Base-by-base conservation (phyloP, 2,329 filamentous ascomycete species). In the Neofusicoccum parvum region DNA sequence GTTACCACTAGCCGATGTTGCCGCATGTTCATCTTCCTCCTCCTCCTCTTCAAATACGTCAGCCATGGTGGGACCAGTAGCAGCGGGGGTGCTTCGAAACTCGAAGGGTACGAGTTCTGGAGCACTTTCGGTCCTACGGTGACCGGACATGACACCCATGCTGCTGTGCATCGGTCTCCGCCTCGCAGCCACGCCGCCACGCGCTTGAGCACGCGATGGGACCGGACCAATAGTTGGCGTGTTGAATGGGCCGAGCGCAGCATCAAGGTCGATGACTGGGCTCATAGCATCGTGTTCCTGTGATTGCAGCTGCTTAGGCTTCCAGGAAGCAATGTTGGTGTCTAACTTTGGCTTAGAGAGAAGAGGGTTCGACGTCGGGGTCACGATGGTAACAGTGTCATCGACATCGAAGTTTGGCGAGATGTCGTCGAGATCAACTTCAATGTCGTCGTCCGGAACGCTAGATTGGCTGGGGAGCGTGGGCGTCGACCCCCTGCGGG, bases 231-330 rank as follows among this genome's bases (percentile, higher is more conserved):
- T 81, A 66, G 88, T 81, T 32, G 91, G 91, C 0, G 93, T 96
- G 72, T 96, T 95, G 78, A 97, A 96, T 0, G 94, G 93, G 1
- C 93, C 94, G 1, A 98, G 84, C 32, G 94, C 95, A 17, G 94
- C 94, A 79, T 99, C 95, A 48, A 99, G 82, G 76, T 99, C 95
- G 68, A 99, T 96, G 76, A 97, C 90, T 7, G 91, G 89, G 72
- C 88, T 92, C 62, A 89, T 85, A 3, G 86, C 76, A 66, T 96
- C 92, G n/a, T 76, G 75, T 58, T 78, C 67, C 66, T 69, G 81
- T 77, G 73, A 74, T 56, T 74, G 72, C 32, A 79, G 62, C 65
- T 74, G 72, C 32, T 72, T 73, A 5, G 76, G 77, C 62, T 75
- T 74, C 78, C 76, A 79, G 5, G 75, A 75, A 6, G 76, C 72